Conservation (phyloP, 2,329 filamentous ascomycete genomes). For the Ramichloridium luteum region DNA sequence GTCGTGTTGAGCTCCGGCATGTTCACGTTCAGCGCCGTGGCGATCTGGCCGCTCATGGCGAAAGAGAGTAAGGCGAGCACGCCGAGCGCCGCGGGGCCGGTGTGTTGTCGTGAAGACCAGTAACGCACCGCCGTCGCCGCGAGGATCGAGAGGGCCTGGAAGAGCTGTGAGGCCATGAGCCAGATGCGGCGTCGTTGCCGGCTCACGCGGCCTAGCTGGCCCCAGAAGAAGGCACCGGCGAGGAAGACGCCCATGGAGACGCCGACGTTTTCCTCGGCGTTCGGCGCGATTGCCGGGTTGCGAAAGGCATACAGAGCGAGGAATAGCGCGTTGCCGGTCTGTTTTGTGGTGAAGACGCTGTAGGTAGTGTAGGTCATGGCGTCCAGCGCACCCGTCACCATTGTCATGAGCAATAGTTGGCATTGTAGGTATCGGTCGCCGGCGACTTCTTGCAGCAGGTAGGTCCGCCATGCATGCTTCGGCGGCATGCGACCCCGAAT, state of each 20-base stretch:
- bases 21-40: slow-evolving; percentile 14
- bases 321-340: slow-evolving; percentile 27
- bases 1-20: slow-evolving; percentile 22
- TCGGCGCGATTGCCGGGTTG: slow-evolving; percentile 7
- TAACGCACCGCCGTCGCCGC: slow-evolving; percentile 17
- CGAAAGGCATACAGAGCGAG: slow-evolving; percentile 14
- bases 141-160: slow-evolving; percentile 15
- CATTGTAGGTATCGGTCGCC: slow-evolving; percentile 15
- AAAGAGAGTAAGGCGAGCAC: slow-evolving; percentile 14
- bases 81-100: slow-evolving; percentile 10
- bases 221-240: slow-evolving; percentile 16
- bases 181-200: slow-evolving; percentile 17
- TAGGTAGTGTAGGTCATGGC: slow-evolving; percentile 21
- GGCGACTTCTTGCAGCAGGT: slow-evolving; percentile 18
- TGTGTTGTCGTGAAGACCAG: slow-evolving; percentile 7
- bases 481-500: slow-evolving; percentile 7
- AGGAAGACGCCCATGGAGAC: slow-evolving; percentile 17
- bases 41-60: slow-evolving; percentile 16
- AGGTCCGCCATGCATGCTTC: slow-evolving; percentile 11
- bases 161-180: slow-evolving; percentile 15
- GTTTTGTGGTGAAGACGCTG: slow-evolving; percentile 20
- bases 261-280: slow-evolving; percentile 15
- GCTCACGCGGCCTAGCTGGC: slow-evolving; percentile 16
- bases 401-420: slow-evolving; percentile 19
- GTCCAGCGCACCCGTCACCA: slow-evolving; percentile 19